phyloP scores from a whole-genome alignment of 768 basidiomycete genomes.

The Mycena epipterygia region DNA sequence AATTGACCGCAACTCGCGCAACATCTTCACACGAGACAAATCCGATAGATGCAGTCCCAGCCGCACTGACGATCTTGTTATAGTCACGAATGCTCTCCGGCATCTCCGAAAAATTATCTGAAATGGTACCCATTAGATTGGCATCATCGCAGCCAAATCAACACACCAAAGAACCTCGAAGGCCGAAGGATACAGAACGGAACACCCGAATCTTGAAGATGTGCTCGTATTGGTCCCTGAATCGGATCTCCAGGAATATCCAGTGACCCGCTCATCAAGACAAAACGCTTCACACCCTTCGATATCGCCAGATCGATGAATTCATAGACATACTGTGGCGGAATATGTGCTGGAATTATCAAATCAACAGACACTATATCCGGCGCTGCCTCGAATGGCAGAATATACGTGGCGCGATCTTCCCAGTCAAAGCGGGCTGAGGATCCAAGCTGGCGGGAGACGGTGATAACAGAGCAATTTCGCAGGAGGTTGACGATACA shows the following conservation, averaged over 20 bases:
- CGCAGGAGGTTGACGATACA: slow-evolving; percentile 10
- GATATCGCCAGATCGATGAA: slow-evolving; percentile 28
- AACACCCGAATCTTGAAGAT: slow-evolving; percentile 16
- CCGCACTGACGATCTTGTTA: slow-evolving; percentile 19
- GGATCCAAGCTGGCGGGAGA: slow-evolving; percentile 15
- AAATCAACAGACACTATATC: slow-evolving; percentile 14
- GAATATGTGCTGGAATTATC: slow-evolving; percentile 18
- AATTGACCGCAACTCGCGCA: slow-evolving; percentile 23
- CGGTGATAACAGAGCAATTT: slow-evolving; percentile 3
- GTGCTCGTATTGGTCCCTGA: slow-evolving; percentile 13
- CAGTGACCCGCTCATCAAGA: slow-evolving; percentile 26
- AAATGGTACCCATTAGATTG: neutral
- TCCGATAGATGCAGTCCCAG: slow-evolving; percentile 10
- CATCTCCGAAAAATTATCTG: slow-evolving; percentile 22
- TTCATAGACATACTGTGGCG: neutral
- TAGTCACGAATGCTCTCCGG: slow-evolving; percentile 26
- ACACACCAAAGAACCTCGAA: slow-evolving; percentile 26
- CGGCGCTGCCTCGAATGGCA: slow-evolving; percentile 25
- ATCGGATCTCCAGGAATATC: slow-evolving; percentile 22
- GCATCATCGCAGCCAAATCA: neutral
- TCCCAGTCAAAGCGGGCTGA: slow-evolving; percentile 24
- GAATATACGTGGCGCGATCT: slow-evolving; percentile 24
- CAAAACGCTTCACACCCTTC: slow-evolving; percentile 26
- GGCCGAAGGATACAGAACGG: slow-evolving; percentile 25
- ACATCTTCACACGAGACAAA: slow-evolving; percentile 27